These are phyloP conservation scores for Bjerkandera adusta DNA, from an alignment of 1,284 basidiomycete genomes.

Conservation along the genomic window DNA sequence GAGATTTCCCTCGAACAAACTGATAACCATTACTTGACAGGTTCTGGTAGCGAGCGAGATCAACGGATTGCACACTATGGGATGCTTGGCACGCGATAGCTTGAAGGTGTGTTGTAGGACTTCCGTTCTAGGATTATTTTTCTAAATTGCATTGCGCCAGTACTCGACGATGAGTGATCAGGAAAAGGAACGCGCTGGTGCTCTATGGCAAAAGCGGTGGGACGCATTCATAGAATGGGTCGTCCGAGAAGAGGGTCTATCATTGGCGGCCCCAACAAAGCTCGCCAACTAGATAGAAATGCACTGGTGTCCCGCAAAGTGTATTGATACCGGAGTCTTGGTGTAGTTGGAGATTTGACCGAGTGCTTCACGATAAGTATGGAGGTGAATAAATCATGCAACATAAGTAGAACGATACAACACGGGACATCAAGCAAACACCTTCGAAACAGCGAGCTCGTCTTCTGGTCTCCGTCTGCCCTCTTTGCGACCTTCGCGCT, in stretches of 20 bases:
- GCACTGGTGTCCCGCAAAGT: neutral
- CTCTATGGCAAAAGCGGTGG: slow-evolving; percentile 55
- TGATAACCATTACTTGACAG: slow-evolving; percentile 27
- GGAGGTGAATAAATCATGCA: neutral
- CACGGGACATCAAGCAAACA: slow-evolving; percentile 65
- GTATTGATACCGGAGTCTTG: neutral
- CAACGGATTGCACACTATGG: slow-evolving; percentile 57
- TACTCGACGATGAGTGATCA: slow-evolving; percentile 47
- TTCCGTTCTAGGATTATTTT: neutral
- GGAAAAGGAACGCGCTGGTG: slow-evolving; percentile 46
- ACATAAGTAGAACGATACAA: neutral
- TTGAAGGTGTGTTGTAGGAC: slow-evolving; percentile 43
- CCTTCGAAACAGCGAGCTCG: slow-evolving; percentile 81
- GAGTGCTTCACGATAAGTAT: neutral
- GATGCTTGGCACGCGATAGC: slow-evolving; percentile 61
- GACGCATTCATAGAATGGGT: slow-evolving; percentile 46
- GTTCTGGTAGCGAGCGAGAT: slow-evolving; percentile 66
- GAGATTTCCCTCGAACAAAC: neutral
- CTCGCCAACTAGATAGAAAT: neutral
- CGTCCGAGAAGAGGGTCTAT: slow-evolving; percentile 17
- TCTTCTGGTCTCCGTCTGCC: slow-evolving; percentile 71
- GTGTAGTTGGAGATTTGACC: neutral
- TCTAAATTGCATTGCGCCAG: slow-evolving; percentile 31
- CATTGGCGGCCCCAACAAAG: neutral
- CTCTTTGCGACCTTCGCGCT: slow-evolving; percentile 66